phyloP scores from a whole-genome alignment of 306 rosid genomes.

The Castanospermum australe region DNA sequence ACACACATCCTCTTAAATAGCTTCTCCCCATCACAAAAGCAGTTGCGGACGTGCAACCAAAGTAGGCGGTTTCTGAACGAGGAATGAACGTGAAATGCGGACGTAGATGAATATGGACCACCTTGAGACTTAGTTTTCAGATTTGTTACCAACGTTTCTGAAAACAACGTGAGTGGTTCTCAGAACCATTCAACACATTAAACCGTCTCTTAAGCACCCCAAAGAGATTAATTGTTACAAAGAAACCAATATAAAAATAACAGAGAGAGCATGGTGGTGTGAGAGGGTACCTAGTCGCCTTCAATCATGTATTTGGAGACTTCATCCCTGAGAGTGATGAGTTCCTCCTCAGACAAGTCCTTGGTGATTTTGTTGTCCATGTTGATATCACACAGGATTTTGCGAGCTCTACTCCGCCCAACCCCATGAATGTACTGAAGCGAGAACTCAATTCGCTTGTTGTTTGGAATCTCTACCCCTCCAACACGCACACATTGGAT shows the following conservation, averaged over 20 bases:
- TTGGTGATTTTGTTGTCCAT: constrained; percentile 66
- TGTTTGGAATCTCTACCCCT: constrained; percentile 70
- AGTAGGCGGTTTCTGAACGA: too few relatives aligned
- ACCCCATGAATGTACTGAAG: constrained; percentile 71
- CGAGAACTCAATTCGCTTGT: constrained; percentile 62
- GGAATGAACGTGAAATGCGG: too few relatives aligned
- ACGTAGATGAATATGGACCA: too few relatives aligned
- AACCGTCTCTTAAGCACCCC: constrained; percentile 55
- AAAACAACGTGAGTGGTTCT: too few relatives aligned
- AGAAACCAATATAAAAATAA: background rate
- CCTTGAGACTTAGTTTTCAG: too few relatives aligned
- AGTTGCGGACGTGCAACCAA: too few relatives aligned
- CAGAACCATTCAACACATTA: too few relatives aligned
- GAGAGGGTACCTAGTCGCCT: constrained; percentile 62
- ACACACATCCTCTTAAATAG: too few relatives aligned
- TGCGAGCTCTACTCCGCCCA: constrained; percentile 53
- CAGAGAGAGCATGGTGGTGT: background rate
- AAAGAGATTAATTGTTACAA: background rate
- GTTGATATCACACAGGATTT: constrained; percentile 51
- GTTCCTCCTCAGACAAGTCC: constrained; percentile 64
- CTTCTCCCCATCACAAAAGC: too few relatives aligned
- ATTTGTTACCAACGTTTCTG: too few relatives aligned
- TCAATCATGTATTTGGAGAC: constrained; percentile 72
- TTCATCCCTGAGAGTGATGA: constrained; percentile 53
- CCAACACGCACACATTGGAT: constrained; percentile 65